Evolutionary conservation across 345 rosid species (phyloP).

Genomic region (Odontarrhena argentea): DNA sequence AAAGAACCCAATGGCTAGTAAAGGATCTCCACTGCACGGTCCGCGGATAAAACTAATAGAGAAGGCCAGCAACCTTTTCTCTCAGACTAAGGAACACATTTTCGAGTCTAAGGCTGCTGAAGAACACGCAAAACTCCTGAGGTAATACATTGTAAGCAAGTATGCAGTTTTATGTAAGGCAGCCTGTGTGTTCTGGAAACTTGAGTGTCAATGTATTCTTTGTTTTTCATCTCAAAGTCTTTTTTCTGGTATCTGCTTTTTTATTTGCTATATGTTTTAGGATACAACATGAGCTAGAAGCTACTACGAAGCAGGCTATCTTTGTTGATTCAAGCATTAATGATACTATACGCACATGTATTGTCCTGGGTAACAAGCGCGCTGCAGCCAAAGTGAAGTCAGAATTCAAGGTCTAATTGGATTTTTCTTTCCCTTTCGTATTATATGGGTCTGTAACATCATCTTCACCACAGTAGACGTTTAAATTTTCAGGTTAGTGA

Average conservation of each 20-base stretch:
- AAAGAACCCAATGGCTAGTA: constrained; percentile 95
- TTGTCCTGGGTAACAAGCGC: constrained; percentile 77
- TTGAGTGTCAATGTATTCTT: background rate
- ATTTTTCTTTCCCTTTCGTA: constrained; percentile 12
- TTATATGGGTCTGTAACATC: background rate
- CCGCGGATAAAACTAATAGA: constrained; percentile 95
- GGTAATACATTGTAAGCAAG: constrained; percentile 50
- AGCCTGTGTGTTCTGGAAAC: constrained; percentile 2
- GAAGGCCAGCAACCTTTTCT: constrained; percentile 70
- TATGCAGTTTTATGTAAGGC: background rate
- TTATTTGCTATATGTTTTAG: constrained; percentile 44
- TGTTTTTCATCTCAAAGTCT: constrained; percentile 13
- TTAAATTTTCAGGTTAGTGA: constrained; percentile 65
- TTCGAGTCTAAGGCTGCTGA: constrained; percentile 98
- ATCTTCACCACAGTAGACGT: background rate
- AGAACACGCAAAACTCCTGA: constrained; percentile 90
- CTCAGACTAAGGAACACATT: constrained; percentile 87
- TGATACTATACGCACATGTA: constrained; percentile 96
- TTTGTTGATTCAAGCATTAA: constrained; percentile 98
- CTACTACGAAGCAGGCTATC: constrained; percentile 84
- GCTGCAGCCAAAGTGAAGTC: constrained; percentile 66
- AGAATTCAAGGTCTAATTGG: constrained; percentile 57
- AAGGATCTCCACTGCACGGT: constrained; percentile 90
- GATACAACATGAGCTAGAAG: constrained; percentile 95
- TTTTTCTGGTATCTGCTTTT: constrained; percentile 10